phyloP scores from a whole-genome alignment of 2,329 filamentous ascomycete genomes.

The Ophiostoma australiae region DNA sequence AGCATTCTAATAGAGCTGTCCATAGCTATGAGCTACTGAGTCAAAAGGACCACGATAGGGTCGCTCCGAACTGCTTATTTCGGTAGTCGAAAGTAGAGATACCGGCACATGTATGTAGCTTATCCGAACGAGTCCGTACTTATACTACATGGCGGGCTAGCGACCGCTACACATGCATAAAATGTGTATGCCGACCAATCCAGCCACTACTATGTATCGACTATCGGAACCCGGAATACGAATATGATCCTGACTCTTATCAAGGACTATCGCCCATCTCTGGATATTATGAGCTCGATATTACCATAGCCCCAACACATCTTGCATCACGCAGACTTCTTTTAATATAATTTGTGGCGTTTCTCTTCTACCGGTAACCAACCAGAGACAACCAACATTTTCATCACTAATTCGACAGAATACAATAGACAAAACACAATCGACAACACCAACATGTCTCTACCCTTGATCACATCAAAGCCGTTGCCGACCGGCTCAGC shows the following conservation, averaged over 20 bases:
- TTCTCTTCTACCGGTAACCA: background rate
- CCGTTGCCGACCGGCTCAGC: constrained; percentile 2
- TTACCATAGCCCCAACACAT: background rate
- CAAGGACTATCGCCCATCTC: background rate
- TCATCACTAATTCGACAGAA: background rate
- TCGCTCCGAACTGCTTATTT: constrained; percentile 16
- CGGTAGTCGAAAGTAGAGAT: background rate
- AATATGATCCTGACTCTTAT: background rate
- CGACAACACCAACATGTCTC: background rate
- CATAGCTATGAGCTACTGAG: background rate
- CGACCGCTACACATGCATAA: no score
- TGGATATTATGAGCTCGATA: background rate
- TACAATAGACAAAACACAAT: background rate
- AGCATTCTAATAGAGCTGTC: background rate
- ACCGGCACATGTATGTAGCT: background rate
- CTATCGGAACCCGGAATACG: background rate
- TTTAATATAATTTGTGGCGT: background rate
- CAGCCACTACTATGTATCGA: background rate
- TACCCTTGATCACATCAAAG: background rate
- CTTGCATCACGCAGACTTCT: background rate
- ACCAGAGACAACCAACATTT: background rate
- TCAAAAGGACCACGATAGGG: background rate
- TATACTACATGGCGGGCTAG: background rate
- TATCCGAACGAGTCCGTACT: background rate
- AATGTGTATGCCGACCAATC: constrained; percentile 4